A percentile compares a stretch with the other conserved stretches of the same genome.
phyloP scores from a whole-genome alignment of 2,329 filamentous ascomycete species.

The Drechslerella coelobrocha region DNA sequence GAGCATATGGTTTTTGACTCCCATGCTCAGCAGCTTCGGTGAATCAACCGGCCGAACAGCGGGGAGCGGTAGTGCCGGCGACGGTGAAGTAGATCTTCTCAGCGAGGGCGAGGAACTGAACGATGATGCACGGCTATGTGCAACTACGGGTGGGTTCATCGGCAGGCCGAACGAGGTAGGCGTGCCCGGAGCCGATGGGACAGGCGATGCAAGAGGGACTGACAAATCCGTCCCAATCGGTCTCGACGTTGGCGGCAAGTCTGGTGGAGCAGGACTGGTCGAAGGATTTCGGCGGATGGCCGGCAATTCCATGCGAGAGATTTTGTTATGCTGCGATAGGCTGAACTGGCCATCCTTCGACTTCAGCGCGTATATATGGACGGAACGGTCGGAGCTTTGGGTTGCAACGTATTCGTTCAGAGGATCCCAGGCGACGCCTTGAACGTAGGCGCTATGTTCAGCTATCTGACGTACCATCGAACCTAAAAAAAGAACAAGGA shows the following conservation, averaged over 20 bases:
- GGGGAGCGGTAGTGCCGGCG: conserved; percentile 89
- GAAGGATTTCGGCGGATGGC: conserved; percentile 81
- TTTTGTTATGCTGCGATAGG: conserved; percentile 76
- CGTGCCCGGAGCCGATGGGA: conserved; percentile 89
- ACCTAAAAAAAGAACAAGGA: conserved; percentile 59
- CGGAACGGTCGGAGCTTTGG: conserved; percentile 95
- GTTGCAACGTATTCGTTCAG: conserved; percentile 97
- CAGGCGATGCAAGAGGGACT: conserved; percentile 76
- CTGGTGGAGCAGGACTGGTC: conserved; percentile 87
- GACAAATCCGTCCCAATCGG: conserved; percentile 60
- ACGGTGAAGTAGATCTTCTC: conserved; percentile 87
- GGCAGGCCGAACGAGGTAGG: conserved; percentile 86
- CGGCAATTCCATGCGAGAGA: conserved; percentile 93
- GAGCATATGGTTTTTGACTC: conserved; percentile 82
- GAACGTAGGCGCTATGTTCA: conserved; percentile 97
- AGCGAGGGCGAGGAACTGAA: conserved; percentile 80
- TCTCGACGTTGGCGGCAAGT: conserved; percentile 72
- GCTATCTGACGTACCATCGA: conserved; percentile 87
- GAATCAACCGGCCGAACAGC: conserved; percentile 96
- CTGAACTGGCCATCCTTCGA: conserved; percentile 97
- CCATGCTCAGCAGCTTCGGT: conserved; percentile 74
- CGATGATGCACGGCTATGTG: conserved; percentile 91
- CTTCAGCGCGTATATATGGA: conserved; percentile 95
- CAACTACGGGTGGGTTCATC: conserved; percentile 94
- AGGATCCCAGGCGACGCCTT: conserved; percentile 98